Base-by-base conservation (phyloP, 805 yeast species). In the Nakazawaea holstii region DNA sequence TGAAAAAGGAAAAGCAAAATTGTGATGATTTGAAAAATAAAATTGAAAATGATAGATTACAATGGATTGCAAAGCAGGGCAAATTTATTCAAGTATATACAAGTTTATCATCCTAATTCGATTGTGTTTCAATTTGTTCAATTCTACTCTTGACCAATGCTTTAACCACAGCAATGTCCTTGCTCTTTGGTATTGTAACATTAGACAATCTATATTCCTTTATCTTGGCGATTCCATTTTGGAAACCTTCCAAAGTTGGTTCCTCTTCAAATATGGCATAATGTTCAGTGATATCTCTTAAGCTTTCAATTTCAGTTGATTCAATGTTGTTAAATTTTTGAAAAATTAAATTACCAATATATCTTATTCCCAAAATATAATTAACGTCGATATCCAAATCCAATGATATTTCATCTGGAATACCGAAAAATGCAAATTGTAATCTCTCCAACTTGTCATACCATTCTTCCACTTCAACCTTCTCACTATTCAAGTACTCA, bases 391-490 rank as follows among this genome's bases (percentile, higher is more conserved):
- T 80, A 14, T 66, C 62, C 54, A 82, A 75, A 46, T 79, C 79
- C 47, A 76, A 82, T 41, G 80, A 72, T 48, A 77, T 69, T 46
- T 79, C 80, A 28, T 87, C 88, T 50, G 81, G 80, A 48, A 90
- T 85, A n/a, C 97, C 97, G 59, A 82, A 91, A 28, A 89, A 63
- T 0, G 95, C 91, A 55, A 73, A 79, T 63, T 87, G 95, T 56
- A 90, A 74, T 60, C 98, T 80, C 49, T 80, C 82, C 49, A 91
- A 70, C 58, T 80, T 80, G 46, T 82, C 89, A 59, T 79, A 80
- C 64, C 78, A 76, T 51, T 77, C 84, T 42, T 64, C 70, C 33
- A 71, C 62, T 49, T 76, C 87, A 61, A 68, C 82, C 48, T 72
- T 70, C 31, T 79, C 77, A 14, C 77, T 73, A 30, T 67, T 69